A percentile compares a stretch with the other conserved stretches of the same genome.
phyloP scores from a whole-genome alignment of 2,329 filamentous ascomycete genomes.

The Ophiocordyceps robertsii region DNA sequence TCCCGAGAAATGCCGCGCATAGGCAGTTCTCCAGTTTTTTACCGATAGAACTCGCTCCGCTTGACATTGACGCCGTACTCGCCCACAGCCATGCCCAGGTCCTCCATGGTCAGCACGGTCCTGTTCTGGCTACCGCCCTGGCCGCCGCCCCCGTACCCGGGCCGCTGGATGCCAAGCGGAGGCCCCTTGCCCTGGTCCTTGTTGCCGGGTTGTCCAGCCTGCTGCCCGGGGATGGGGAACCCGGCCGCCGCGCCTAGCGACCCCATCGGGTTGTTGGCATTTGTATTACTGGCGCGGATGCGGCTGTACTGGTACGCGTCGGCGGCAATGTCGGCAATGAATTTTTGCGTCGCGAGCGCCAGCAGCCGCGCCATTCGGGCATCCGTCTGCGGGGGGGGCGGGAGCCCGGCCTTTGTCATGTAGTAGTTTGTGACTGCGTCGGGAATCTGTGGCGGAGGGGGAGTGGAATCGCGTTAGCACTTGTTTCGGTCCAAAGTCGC shows the following conservation, averaged over 20 bases:
- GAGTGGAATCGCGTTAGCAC: not conserved
- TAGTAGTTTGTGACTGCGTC: conserved; percentile 98
- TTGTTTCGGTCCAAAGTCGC: not conserved
- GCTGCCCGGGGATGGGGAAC: conserved; percentile 51
- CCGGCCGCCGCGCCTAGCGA: conserved; percentile 65
- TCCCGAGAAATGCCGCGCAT: not conserved
- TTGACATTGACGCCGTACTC: conserved; percentile 98
- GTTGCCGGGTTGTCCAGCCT: conserved; percentile 36
- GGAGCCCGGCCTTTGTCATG: conserved; percentile 87
- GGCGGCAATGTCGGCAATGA: conserved; percentile 92
- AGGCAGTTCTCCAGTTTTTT: not conserved
- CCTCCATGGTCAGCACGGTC: conserved; percentile 96
- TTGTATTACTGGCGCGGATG: conserved; percentile 71
- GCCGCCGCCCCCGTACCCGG: conserved; percentile 76
- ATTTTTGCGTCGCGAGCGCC: conserved; percentile 96
- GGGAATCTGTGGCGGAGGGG: conserved; percentile 56
- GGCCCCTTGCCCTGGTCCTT: conserved; percentile 20
- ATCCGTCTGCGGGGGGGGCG: conserved; percentile 82
- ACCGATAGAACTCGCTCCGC: conserved; percentile 93
- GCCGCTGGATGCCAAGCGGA: conserved; percentile 59
- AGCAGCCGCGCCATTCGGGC: conserved; percentile 83
- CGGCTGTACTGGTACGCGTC: conserved; percentile 97
- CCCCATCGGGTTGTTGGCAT: conserved; percentile 83
- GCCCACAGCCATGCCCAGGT: conserved; percentile 91
- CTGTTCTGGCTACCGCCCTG: conserved; percentile 80